These are phyloP conservation scores for Alternaria rosae DNA, from an alignment of 2,329 filamentous ascomycete genomes.

Conservation along the genomic window DNA sequence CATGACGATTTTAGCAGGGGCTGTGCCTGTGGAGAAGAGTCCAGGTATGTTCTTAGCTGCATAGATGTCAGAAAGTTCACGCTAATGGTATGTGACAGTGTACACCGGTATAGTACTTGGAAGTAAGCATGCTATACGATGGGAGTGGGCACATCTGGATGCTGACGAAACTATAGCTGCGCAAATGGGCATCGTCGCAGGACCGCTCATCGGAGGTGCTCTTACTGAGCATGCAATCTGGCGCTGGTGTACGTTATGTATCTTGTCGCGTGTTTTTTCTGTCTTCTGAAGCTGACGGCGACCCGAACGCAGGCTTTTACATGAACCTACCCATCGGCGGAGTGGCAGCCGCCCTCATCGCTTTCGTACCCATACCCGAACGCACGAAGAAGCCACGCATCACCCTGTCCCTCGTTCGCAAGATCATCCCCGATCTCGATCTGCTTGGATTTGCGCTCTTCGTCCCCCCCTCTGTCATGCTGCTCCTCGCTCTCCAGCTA, in stretches of 20 bases:
- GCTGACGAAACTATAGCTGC: slow-evolving; percentile 16
- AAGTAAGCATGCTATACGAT: not conserved
- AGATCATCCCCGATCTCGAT: slow-evolving; percentile 46
- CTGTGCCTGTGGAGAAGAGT: slow-evolving; percentile 31
- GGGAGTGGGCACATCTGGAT: not conserved
- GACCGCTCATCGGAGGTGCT: slow-evolving; percentile 54
- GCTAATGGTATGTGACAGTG: not conserved
- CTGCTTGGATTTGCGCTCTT: slow-evolving; percentile 48
- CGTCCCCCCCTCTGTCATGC: slow-evolving; percentile 42
- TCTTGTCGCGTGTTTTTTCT: not conserved
- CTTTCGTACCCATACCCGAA: slow-evolving; percentile 43
- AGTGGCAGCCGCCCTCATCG: slow-evolving; percentile 39
- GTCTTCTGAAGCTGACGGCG: not conserved
- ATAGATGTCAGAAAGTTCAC: rapidly evolving
- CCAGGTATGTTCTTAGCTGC: slow-evolving; percentile 12
- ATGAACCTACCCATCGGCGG: slow-evolving; percentile 52
- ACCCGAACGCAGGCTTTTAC: slow-evolving; percentile 44
- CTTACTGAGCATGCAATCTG: slow-evolving; percentile 51
- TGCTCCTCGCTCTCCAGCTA: slow-evolving; percentile 51
- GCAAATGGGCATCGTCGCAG: slow-evolving; percentile 48
- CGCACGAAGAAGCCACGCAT: slow-evolving; percentile 9
- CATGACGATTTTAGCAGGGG: slow-evolving; percentile 36
- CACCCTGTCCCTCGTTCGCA: slow-evolving; percentile 27
- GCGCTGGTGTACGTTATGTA: slow-evolving; percentile 48
- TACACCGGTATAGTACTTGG: slow-evolving; percentile 29